These are phyloP conservation scores for Camelina laxa DNA, from an alignment of 345 rosid species.

Conservation along the genomic window DNA sequence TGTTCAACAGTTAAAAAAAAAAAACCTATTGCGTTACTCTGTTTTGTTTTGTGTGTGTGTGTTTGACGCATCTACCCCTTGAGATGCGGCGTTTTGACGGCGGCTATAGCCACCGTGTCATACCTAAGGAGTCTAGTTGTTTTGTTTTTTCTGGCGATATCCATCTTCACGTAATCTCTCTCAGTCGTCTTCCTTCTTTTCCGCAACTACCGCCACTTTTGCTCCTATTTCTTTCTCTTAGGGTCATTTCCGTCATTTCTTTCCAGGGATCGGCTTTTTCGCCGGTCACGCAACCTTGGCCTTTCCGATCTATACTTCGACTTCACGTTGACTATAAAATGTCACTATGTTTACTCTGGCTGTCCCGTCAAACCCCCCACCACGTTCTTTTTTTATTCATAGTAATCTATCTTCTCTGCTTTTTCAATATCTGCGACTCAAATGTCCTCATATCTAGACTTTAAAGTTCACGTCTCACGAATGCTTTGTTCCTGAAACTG, in stretches of 20 bases:
- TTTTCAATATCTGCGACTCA: neutral
- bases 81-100: neutral
- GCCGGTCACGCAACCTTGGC: constrained; percentile 32
- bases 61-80: constrained; percentile 17
- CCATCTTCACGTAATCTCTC: constrained; percentile 25
- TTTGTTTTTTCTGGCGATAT: neutral
- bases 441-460: neutral
- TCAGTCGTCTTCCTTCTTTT: constrained; percentile 9
- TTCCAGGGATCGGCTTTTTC: constrained; percentile 18
- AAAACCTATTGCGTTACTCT: constrained; percentile 22
- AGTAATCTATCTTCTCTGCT: neutral
- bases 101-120: constrained; percentile 17
- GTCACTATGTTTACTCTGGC: neutral
- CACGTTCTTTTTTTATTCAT: neutral
- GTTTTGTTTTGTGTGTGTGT: neutral
- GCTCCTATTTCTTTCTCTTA: neutral
- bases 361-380: no score
- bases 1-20: neutral
- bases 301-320: constrained; percentile 29
- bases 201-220: constrained; percentile 20
- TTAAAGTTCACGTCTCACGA: constrained; percentile 29
- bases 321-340: constrained; percentile 26
- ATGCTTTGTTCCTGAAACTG: constrained; percentile 23
- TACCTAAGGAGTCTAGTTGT: neutral
- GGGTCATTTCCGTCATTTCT: constrained; percentile 30